Conservation (phyloP, 495 filamentous ascomycete genomes). For the Hamigera avellanea region DNA sequence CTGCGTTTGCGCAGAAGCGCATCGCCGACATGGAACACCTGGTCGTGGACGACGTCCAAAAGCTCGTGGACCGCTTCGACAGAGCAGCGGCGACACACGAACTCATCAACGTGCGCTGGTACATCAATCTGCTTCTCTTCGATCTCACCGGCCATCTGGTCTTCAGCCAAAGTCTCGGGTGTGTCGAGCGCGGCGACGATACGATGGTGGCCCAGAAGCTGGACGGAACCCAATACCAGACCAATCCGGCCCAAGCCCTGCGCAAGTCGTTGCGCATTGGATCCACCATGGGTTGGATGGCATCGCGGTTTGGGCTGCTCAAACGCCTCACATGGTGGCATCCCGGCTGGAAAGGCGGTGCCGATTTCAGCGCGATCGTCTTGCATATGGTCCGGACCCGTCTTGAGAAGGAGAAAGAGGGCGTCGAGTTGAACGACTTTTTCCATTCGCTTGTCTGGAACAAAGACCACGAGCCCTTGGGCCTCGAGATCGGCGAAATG, state of each 20-base stretch:
- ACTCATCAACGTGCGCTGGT: conserved; percentile 31
- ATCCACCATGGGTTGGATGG: conserved; percentile 13
- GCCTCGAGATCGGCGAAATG: conserved; percentile 20
- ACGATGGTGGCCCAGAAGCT: too few relatives aligned
- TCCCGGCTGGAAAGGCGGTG: conserved; percentile 3
- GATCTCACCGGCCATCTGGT: too few relatives aligned
- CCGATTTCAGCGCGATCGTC: conserved; percentile 30
- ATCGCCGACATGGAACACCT: conserved; percentile 45
- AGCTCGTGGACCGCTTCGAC: conserved; percentile 31
- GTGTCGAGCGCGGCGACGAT: too few relatives aligned
- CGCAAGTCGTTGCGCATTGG: too few relatives aligned
- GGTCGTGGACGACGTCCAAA: conserved; percentile 38
- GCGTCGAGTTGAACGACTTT: conserved; percentile 46
- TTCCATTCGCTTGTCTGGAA: conserved; percentile 44
- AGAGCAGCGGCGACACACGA: conserved; percentile 15
- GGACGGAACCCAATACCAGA: too few relatives aligned
- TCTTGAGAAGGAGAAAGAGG: conserved; percentile 31
- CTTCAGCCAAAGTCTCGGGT: too few relatives aligned
- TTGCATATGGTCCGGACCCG: conserved; percentile 24
- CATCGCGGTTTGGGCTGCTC: neutral
- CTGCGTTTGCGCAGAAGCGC: conserved; percentile 43
- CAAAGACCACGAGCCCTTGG: conserved; percentile 31
- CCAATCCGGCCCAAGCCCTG: too few relatives aligned
- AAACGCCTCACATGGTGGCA: neutral
- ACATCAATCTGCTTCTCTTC: conserved; percentile 21